A percentile compares a stretch with the other conserved stretches of the same genome.
Conservation (phyloP, 805 yeast genomes). For the Isabelozyma heimii region DNA sequence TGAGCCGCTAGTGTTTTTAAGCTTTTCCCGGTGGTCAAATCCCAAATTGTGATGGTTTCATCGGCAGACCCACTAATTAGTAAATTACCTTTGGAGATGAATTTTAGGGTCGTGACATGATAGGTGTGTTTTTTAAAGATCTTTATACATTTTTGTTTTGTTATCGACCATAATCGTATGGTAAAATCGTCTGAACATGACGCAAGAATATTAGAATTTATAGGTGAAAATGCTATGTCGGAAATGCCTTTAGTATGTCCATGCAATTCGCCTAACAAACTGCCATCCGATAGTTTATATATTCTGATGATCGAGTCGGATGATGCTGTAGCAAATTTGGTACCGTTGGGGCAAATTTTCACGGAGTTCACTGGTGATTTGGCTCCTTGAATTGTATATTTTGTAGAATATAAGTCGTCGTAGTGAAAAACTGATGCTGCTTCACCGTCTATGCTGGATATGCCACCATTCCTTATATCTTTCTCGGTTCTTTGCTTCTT, state of each 20-base stretch:
- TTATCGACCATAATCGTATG: constrained; percentile 67
- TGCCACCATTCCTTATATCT: not conserved
- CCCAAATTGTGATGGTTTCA: constrained; percentile 92
- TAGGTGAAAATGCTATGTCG: constrained; percentile 73
- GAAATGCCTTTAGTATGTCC: constrained; percentile 76
- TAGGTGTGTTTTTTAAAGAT: constrained; percentile 77
- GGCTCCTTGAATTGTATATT: not conserved
- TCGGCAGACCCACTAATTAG: constrained; percentile 83
- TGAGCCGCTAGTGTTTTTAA: constrained; percentile 87
- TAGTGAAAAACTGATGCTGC: not conserved
- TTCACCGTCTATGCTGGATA: not conserved
- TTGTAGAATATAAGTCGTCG: not conserved
- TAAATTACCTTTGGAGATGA: constrained; percentile 72
- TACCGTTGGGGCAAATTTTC: constrained; percentile 62
- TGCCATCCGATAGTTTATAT: constrained; percentile 22
- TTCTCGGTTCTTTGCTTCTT: not conserved
- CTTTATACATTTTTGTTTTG: constrained; percentile 47
- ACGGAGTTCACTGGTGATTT: constrained; percentile 39
- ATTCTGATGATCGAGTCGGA: constrained; percentile 27
- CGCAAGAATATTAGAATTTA: constrained; percentile 65
- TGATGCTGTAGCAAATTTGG: constrained; percentile 50
- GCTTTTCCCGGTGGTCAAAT: constrained; percentile 64
- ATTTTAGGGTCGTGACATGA: constrained; percentile 71
- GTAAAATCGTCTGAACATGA: constrained; percentile 86
- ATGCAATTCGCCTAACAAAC: constrained; percentile 26